Percentiles rank a stretch among this genome's conserved stretches.
phyloP scores from a whole-genome alignment of 2,329 filamentous ascomycete genomes.

The Pseudogymnoascus sp. region DNA sequence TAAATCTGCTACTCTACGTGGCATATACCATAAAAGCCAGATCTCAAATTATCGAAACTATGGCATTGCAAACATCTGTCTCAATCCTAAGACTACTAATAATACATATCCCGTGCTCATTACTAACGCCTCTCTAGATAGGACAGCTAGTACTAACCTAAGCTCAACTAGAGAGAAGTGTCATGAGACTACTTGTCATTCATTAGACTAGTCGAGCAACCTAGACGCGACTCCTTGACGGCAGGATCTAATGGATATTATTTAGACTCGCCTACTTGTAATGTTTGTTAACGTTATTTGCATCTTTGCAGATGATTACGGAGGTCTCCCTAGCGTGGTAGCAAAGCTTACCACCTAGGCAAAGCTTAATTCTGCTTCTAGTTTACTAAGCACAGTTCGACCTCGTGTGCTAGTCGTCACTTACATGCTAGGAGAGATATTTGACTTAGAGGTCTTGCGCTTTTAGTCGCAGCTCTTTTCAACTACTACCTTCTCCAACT shows the following conservation, averaged over 20 bases:
- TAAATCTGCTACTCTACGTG: conserved; percentile 12
- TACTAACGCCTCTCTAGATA: conserved; percentile 13
- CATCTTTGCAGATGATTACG: conserved; percentile 22
- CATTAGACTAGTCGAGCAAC: conserved; percentile 11
- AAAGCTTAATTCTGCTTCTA: conserved; percentile 17
- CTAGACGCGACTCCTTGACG: background rate
- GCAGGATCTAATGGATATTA: conserved; percentile 11
- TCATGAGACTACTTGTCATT: conserved; percentile 13
- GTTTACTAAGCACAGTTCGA: conserved; percentile 12
- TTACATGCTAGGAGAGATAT: conserved; percentile 10
- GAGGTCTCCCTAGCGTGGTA: conserved; percentile 15
- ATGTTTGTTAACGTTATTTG: conserved; percentile 22
- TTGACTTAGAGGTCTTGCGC: conserved; percentile 11
- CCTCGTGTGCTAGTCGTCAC: conserved; percentile 15
- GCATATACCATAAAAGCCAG: conserved; percentile 13
- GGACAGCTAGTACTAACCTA: conserved; percentile 4
- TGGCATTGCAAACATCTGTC: conserved; percentile 16
- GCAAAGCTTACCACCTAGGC: conserved; percentile 15
- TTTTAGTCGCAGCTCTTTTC: conserved; percentile 12
- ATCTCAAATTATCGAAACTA: conserved; percentile 15
- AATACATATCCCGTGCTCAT: conserved; percentile 16
- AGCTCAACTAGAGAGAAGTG: conserved; percentile 12
- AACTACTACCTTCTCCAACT: conserved; percentile 12
- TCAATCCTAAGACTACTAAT: conserved; percentile 12
- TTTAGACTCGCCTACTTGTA: conserved; percentile 16